Conservation (phyloP, 257 asterid genomes). For the Nicotiana attenuata region DNA sequence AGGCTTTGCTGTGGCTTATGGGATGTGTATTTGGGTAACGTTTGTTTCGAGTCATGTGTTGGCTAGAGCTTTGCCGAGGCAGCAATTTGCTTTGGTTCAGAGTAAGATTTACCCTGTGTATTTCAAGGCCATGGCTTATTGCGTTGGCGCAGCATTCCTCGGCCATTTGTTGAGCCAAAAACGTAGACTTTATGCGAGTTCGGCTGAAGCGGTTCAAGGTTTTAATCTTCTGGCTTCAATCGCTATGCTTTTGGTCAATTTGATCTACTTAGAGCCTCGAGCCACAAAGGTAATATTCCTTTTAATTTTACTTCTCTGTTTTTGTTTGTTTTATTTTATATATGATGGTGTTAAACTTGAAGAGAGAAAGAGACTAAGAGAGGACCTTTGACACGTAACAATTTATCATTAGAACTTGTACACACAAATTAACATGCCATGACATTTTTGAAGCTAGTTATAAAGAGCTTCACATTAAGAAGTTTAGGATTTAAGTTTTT, state of each 20-base stretch:
- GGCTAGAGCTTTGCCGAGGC: conserved; percentile 57
- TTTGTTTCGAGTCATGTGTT: conserved; percentile 64
- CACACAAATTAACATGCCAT: no score
- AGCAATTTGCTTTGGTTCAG: conserved; percentile 66
- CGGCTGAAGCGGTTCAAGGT: conserved; percentile 27
- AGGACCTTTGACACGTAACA: no score
- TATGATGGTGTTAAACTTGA: no score
- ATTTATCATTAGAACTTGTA: no score
- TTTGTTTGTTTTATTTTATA: no score
- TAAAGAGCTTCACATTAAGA: no score
- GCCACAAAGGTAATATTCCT: conserved; percentile 51
- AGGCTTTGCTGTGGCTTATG: conserved; percentile 61
- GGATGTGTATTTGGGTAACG: conserved; percentile 69
- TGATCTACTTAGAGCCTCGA: conserved; percentile 60
- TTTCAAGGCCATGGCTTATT: conserved; percentile 60
- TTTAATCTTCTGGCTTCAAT: conserved; percentile 43
- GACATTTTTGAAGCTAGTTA: no score
- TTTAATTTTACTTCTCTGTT: background rate
- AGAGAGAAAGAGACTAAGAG: no score
- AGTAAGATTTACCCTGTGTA: conserved; percentile 71
- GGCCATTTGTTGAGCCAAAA: conserved; percentile 45
- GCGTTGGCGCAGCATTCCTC: conserved; percentile 45
- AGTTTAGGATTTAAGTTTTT: no score
- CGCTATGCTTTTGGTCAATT: conserved; percentile 39
- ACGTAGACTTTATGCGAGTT: background rate